phyloP scores from a whole-genome alignment of 2,329 filamentous ascomycete species.

The Colletotrichum karsti region DNA sequence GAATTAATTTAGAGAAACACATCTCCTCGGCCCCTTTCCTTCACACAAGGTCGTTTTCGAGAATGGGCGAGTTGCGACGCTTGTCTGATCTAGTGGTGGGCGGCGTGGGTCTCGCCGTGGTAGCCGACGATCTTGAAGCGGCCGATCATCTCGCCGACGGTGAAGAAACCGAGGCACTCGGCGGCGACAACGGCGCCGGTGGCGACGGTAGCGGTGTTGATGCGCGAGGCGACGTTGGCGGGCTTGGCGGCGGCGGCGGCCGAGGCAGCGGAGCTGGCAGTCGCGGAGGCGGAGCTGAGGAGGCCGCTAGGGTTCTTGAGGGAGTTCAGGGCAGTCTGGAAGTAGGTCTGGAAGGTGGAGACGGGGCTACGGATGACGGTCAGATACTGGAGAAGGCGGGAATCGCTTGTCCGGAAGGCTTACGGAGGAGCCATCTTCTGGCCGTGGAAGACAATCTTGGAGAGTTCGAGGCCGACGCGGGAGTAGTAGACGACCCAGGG shows the following conservation, averaged over 20 bases:
- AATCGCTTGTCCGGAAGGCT: slow-evolving; percentile 50
- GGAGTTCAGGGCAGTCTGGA: slow-evolving; percentile 77
- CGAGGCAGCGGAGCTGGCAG: slow-evolving; percentile 64
- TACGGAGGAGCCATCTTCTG: slow-evolving; percentile 97
- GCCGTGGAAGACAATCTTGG: slow-evolving; percentile 85
- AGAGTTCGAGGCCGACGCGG: slow-evolving; percentile 86
- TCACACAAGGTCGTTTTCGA: not conserved
- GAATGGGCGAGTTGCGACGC: not conserved
- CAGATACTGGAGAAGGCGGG: slow-evolving; percentile 8
- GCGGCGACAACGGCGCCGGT: slow-evolving; percentile 81
- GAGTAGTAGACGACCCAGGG: slow-evolving; percentile 92
- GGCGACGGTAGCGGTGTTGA: slow-evolving; percentile 75
- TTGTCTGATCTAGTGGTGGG: slow-evolving; percentile 61
- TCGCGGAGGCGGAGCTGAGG: slow-evolving; percentile 62
- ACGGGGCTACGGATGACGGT: slow-evolving; percentile 64
- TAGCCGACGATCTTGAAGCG: slow-evolving; percentile 96
- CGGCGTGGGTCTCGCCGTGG: slow-evolving; percentile 70
- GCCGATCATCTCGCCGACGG: slow-evolving; percentile 95
- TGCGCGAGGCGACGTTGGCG: slow-evolving; percentile 44
- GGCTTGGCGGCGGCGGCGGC: slow-evolving; percentile 60
- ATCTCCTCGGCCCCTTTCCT: not conserved
- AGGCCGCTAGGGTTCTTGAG: slow-evolving; percentile 74
- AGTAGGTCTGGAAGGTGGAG: slow-evolving; percentile 86
- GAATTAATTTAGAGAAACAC: slow-evolving; percentile 21
- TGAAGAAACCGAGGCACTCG: slow-evolving; percentile 96